Percentiles rank a stretch among this genome's conserved stretches.
These are phyloP conservation scores for Paecilomyces dactylethromorphus DNA, from an alignment of 2,329 filamentous ascomycete species.

Conservation along the genomic window DNA sequence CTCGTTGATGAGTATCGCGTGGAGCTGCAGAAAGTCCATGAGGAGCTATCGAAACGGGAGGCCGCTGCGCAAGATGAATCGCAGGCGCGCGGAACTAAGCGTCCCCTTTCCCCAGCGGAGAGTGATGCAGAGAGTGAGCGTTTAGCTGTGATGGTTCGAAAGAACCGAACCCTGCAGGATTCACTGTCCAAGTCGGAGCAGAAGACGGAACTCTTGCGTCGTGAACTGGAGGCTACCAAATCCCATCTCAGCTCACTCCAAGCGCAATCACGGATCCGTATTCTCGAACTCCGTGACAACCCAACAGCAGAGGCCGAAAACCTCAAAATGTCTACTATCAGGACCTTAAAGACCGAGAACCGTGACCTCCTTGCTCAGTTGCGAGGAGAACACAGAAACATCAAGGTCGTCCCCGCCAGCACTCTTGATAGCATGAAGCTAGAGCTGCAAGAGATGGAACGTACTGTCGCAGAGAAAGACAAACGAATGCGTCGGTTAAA, in stretches of 20 bases:
- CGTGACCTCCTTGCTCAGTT: slow-evolving; percentile 71
- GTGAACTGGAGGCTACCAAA: slow-evolving; percentile 65
- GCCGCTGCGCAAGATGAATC: slow-evolving; percentile 33
- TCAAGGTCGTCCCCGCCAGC: slow-evolving; percentile 66
- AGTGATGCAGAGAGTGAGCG: slow-evolving; percentile 58
- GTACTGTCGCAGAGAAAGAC: slow-evolving; percentile 60
- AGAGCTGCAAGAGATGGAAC: slow-evolving; percentile 66
- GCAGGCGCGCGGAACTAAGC: slow-evolving; percentile 53
- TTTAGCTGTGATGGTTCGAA: slow-evolving; percentile 75
- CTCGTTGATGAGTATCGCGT: slow-evolving; percentile 79
- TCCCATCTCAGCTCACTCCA: slow-evolving; percentile 65
- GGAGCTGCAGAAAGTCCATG: slow-evolving; percentile 68
- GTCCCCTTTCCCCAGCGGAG: slow-evolving; percentile 53
- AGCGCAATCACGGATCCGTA: slow-evolving; percentile 66
- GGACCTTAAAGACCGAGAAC: slow-evolving; percentile 76
- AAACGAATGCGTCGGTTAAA: slow-evolving; percentile 83
- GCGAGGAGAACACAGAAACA: slow-evolving; percentile 38
- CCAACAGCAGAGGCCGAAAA: slow-evolving; percentile 81
- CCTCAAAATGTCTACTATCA: slow-evolving; percentile 74
- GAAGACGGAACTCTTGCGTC: slow-evolving; percentile 62
- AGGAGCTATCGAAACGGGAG: slow-evolving; percentile 65
- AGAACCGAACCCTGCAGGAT: slow-evolving; percentile 79
- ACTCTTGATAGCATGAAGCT: slow-evolving; percentile 69
- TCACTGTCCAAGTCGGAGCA: slow-evolving; percentile 65
- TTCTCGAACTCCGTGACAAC: slow-evolving; percentile 84